Base-by-base conservation (phyloP, 1,139 yeast genomes). In the Kluyveromyces marxianus region DNA sequence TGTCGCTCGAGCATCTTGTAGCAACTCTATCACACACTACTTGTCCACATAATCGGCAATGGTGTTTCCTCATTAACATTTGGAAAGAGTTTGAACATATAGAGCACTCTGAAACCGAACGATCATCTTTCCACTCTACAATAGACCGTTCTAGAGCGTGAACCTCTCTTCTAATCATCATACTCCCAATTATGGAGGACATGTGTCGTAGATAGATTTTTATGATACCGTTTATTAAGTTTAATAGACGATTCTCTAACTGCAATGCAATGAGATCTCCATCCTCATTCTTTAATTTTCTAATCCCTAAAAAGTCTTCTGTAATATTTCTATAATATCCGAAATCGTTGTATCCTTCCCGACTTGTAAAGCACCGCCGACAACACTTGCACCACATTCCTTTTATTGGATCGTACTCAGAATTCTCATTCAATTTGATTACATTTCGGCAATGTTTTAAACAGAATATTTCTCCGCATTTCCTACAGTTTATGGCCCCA, bases 31-130 rank as follows among this genome's bases (percentile, higher is more conserved):
- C 95, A 67, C 97, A 90, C 0, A 88, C 89, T 1, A 85, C 76
- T 31, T 66, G 61, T 0, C 97, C 97, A 68, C 97, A 92, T 32
- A 87, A 63, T 32, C 96, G 69, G 61, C 96, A 88, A 60, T 88
- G 97, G 60, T 92, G 97, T 55, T 86, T 88, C 47, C 96, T 70
- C 25, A 78, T 60, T 4, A 83, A 62, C 41, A 84, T 67, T 7
- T 53, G 72, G 62, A 88, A 92, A 34, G 61, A 58, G 8, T 72
- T 69, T 25, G 69, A 63, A 57, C 98, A 92, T 4, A 86, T 69
- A 3, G 77, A 71, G 60, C 98, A 92, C 49, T 71, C 68, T 0
- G 69, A 56, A 0, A 75, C 73, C 2, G 56, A 59, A 1, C 66
- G 52, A 54, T 83, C 94, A 48, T 72, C 72, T 50, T 77, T 77